Percentiles rank a stretch among this genome's conserved stretches.
Conservation (phyloP, 768 basidiomycete genomes). For the Kondoa malvinella region DNA sequence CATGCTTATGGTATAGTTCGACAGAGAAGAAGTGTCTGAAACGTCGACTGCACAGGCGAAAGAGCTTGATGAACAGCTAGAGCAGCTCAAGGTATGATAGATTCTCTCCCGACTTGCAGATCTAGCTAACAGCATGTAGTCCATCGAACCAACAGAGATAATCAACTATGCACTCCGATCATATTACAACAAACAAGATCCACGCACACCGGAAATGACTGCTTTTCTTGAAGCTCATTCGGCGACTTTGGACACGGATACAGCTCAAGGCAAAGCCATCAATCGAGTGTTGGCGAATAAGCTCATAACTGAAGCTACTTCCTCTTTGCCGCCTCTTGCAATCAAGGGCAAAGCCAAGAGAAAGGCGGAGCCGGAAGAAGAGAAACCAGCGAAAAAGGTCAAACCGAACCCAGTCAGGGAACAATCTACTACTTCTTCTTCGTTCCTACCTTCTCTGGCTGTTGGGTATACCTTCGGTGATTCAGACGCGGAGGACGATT, state of each 20-base stretch:
- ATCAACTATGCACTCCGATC: background rate
- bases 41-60: background rate
- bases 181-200: background rate
- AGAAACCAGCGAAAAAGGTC: background rate
- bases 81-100: background rate
- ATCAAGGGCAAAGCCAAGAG: background rate
- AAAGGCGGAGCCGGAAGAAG: background rate
- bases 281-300: background rate
- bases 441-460: slow-evolving; percentile 75
- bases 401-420: no score
- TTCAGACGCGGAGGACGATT: slow-evolving; percentile 54
- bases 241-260: background rate
- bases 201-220: background rate
- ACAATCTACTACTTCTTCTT: slow-evolving; percentile 37
- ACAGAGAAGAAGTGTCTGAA: background rate
- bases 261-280: background rate
- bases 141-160: background rate
- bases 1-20: background rate
- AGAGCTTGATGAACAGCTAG: background rate
- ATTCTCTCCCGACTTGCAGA: background rate
- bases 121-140: background rate
- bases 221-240: background rate
- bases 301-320: background rate
- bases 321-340: background rate
- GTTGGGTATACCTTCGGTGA: slow-evolving; percentile 68